These are phyloP conservation scores for Epichloe festucae DNA, from an alignment of 2,329 filamentous ascomycete species.

Conservation along the genomic window DNA sequence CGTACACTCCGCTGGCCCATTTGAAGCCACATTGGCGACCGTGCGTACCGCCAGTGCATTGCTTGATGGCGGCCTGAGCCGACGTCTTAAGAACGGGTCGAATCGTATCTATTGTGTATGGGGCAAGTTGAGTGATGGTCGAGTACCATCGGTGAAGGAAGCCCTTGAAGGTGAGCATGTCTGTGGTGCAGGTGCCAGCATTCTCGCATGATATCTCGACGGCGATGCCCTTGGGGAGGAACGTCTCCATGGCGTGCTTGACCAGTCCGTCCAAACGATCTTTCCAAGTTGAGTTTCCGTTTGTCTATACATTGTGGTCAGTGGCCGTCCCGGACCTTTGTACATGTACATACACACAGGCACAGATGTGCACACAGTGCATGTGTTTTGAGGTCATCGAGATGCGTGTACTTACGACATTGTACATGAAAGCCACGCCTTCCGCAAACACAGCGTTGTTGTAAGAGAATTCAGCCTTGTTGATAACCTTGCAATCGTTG, in stretches of 20 bases:
- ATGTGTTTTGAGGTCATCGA: neutral
- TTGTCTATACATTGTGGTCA: conserved; percentile 23
- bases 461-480: conserved; percentile 47
- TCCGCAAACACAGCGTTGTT: conserved; percentile 45
- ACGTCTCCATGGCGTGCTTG: conserved; percentile 26
- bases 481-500: conserved; percentile 40
- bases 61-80: conserved; percentile 38
- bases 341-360: too few species aligned
- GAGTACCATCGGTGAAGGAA: conserved; percentile 45
- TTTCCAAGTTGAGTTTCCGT: conserved; percentile 38
- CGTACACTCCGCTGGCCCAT: conserved; percentile 38
- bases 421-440: conserved; percentile 53
- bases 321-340: neutral
- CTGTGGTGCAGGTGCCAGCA: conserved; percentile 42
- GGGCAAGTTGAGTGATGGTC: conserved; percentile 38
- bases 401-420: conserved; percentile 27
- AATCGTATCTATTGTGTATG: conserved; percentile 37
- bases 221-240: conserved; percentile 44
- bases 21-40: conserved; percentile 39
- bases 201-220: conserved; percentile 48
- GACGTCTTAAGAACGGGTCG: conserved; percentile 38
- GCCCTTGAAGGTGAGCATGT: conserved; percentile 52
- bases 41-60: conserved; percentile 37
- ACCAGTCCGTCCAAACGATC: conserved; percentile 29
- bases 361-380: too few species aligned